Conservation (phyloP, 2,329 filamentous ascomycete genomes). For the Pseudofabraea citricarpa region DNA sequence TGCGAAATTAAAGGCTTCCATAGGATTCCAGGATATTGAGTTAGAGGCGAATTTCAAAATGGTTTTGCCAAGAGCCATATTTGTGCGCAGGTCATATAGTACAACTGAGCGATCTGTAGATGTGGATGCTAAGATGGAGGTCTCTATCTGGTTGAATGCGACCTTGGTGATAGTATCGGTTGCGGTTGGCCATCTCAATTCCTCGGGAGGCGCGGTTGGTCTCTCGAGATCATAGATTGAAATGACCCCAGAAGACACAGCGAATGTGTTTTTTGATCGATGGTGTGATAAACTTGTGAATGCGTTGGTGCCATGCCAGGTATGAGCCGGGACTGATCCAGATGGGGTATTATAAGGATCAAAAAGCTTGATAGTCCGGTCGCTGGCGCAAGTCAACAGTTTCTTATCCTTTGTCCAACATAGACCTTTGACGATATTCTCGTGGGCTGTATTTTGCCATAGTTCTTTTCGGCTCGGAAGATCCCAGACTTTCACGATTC, state of each 20-base stretch:
- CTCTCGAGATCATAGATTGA: conserved; percentile 85
- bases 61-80: conserved; percentile 74
- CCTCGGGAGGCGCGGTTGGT: conserved; percentile 75
- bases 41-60: conserved; percentile 80
- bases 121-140: conserved; percentile 80
- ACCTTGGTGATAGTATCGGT: conserved; percentile 87
- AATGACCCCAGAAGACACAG: conserved; percentile 71
- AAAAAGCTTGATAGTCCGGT: conserved; percentile 84
- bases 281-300: conserved; percentile 86
- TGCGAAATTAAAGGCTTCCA: conserved; percentile 95
- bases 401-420: conserved; percentile 85
- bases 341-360: conserved; percentile 76
- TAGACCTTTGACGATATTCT: conserved; percentile 89
- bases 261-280: conserved; percentile 72
- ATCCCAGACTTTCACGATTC: conserved; percentile 92
- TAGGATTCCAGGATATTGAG: conserved; percentile 86
- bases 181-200: conserved; percentile 79
- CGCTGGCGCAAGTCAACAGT: conserved; percentile 79
- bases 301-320: conserved; percentile 77
- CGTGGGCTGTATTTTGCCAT: conserved; percentile 78
- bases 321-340: conserved; percentile 68
- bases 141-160: conserved; percentile 91
- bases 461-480: conserved; percentile 66
- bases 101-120: conserved; percentile 83
- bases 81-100: conserved; percentile 87